phyloP scores from a whole-genome alignment of 495 filamentous ascomycete genomes.

The Trichoderma erinaceum region DNA sequence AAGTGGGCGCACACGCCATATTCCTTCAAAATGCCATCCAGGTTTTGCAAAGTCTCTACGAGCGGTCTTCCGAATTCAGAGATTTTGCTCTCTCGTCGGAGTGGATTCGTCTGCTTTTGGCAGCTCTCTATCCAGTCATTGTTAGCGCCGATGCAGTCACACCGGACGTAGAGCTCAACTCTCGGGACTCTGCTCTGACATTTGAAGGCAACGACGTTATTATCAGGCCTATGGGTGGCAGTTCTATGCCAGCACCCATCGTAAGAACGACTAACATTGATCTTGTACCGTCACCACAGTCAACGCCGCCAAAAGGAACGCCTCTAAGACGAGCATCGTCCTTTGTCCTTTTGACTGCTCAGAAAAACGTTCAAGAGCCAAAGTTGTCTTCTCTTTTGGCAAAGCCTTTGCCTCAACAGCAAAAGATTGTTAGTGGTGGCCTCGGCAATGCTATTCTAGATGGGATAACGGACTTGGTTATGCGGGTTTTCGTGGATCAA shows the following conservation, averaged over 20 bases:
- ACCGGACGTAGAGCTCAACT: slow-evolving; percentile 76
- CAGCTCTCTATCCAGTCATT: slow-evolving; percentile 74
- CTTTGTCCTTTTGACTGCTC: slow-evolving; percentile 78
- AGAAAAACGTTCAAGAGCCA: slow-evolving; percentile 36
- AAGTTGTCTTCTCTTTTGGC: neutral
- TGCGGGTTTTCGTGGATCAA: slow-evolving; percentile 76
- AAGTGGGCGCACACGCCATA: slow-evolving; percentile 42
- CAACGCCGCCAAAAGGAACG: slow-evolving; percentile 42
- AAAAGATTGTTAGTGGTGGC: neutral
- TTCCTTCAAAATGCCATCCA: slow-evolving; percentile 68
- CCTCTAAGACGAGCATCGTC: slow-evolving; percentile 72
- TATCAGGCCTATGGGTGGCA: slow-evolving; percentile 60
- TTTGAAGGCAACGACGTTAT: slow-evolving; percentile 84
- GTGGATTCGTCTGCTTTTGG: slow-evolving; percentile 72
- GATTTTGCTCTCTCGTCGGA: slow-evolving; percentile 72
- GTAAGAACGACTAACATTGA: slow-evolving; percentile 64
- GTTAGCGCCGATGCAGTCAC: slow-evolving; percentile 76
- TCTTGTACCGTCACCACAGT: slow-evolving; percentile 32
- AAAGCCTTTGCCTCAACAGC: neutral
- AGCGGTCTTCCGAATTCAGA: slow-evolving; percentile 63
- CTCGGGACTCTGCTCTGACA: slow-evolving; percentile 67
- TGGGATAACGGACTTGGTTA: slow-evolving; percentile 64
- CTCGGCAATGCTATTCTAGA: slow-evolving; percentile 59
- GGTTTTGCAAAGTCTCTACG: slow-evolving; percentile 72
- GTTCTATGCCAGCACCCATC: slow-evolving; percentile 51